Percentiles rank a stretch among this genome's conserved stretches.
Conservation (phyloP, 805 yeast genomes). For the Wickerhamiella shivajii region DNA sequence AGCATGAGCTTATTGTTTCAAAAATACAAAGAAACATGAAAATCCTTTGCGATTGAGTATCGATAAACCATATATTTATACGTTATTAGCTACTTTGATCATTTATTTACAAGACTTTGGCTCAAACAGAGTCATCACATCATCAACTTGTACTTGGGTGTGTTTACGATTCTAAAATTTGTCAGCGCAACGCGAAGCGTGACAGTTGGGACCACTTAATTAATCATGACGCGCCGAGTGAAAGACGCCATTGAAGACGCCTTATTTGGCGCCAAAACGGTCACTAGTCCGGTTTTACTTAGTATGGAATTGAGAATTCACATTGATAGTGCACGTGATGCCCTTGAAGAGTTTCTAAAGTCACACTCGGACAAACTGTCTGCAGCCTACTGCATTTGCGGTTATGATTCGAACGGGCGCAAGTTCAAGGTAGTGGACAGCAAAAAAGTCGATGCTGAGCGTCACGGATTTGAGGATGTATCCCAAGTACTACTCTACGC, state of each 20-base stretch:
- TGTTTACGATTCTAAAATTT: too few species aligned
- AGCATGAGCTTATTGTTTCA: too few species aligned
- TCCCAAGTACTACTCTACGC: background rate
- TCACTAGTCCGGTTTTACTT: conserved; percentile 1
- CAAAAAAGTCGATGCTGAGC: background rate
- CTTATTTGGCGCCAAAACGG: conserved; percentile 1
- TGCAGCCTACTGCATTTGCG: conserved; percentile 2
- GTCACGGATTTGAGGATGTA: background rate
- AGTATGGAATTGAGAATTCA: background rate
- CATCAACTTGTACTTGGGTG: too few species aligned
- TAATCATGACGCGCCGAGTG: too few species aligned
- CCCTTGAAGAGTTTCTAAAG: background rate
- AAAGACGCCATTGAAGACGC: conserved; percentile 3
- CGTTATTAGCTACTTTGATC: too few species aligned
- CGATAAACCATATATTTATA: too few species aligned
- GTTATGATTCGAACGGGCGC: background rate
- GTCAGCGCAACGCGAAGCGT: too few species aligned
- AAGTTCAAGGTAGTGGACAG: background rate
- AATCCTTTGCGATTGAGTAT: too few species aligned
- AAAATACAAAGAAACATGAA: too few species aligned
- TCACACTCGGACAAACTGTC: background rate
- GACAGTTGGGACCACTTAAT: too few species aligned
- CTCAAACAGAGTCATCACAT: too few species aligned
- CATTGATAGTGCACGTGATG: background rate
- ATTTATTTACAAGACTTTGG: too few species aligned